Conservation (phyloP, 805 yeast genomes). For the Candida maesae region DNA sequence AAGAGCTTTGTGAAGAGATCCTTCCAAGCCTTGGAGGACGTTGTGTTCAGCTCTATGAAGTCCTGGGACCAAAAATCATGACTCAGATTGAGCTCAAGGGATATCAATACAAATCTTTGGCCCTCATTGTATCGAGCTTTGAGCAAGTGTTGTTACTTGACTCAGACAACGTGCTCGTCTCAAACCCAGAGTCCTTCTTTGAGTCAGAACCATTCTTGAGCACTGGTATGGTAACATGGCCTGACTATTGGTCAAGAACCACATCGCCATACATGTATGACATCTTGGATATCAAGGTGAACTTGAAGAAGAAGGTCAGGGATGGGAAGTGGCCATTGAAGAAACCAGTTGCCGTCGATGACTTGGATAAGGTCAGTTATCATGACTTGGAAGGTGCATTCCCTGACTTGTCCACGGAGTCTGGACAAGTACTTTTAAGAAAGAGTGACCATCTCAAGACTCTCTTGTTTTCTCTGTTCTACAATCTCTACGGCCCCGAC, state of each 20-base stretch:
- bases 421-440: constrained; percentile 65
- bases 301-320: constrained; percentile 18
- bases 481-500: constrained; percentile 62
- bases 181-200: constrained; percentile 44
- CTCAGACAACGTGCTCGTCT: constrained; percentile 62
- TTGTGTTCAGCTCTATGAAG: constrained; percentile 59
- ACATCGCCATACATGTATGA: constrained; percentile 58
- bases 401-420: constrained; percentile 66
- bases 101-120: constrained; percentile 70
- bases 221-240: constrained; percentile 64
- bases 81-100: constrained; percentile 48
- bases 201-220: constrained; percentile 40
- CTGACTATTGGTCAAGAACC: constrained; percentile 72
- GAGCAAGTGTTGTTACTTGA: constrained; percentile 72
- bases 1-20: constrained; percentile 54
- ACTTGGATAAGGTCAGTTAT: constrained; percentile 36
- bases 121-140: constrained; percentile 71
- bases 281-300: constrained; percentile 42
- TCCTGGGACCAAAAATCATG: constrained; percentile 55
- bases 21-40: constrained; percentile 58
- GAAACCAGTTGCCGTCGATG: constrained; percentile 7
- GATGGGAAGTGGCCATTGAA: constrained; percentile 23
- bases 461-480: constrained; percentile 55
- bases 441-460: constrained; percentile 58
- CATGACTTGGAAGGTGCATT: constrained; percentile 63